Base-by-base conservation (phyloP, 495 filamentous ascomycete species). In the Podospora pseudopauciseta region DNA sequence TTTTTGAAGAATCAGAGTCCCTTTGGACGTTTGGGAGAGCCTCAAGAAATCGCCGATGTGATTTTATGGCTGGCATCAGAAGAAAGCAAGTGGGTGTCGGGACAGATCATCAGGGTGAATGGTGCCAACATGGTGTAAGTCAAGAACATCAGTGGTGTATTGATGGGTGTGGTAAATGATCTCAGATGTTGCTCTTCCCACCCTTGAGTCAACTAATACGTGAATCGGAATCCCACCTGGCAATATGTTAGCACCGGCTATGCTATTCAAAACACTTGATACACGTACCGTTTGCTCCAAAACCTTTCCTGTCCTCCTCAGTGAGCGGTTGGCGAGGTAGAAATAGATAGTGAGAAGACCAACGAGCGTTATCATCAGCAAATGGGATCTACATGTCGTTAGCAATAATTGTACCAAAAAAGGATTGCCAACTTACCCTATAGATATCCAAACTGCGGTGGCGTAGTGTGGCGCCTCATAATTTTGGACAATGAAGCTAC, bases 391-490 rank as follows among this genome's bases (percentile, higher is more conserved):
- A 56, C 5, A 20, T 6, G 6, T 11, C 2, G 54, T 61, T 53
- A 65, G 70, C 15, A 15, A 18, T 15, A n/a, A 11, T 1, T 7
- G 18, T 20, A 0, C 30, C 39, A 16, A 59, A 60, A 18, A 0
- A 4, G 23, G 18, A 5, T 6, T 0, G 30, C 30, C 30, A 23
- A 64, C 68, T 27, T 65, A 90, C 78, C 87, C 88, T 60, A 92
- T 89, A 1, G 87, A 89, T 15, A 91, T 84, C 87, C 88, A 92
- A 3, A 92, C 84, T 1, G 90, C 90, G 0, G 89, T 92, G 30
- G 82, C 74, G 74, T 92, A 92, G 69, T 79, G 73, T 9, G 91
- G 90, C 2, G 90, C 90, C 70, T 93, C 90, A 7, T 82, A 75
- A 64, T 86, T 83, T 11, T 87, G 78, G 1, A 93, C 89, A 65